Base-by-base conservation (phyloP, 2,329 filamentous ascomycete species). In the Aureobasidium sp. region DNA sequence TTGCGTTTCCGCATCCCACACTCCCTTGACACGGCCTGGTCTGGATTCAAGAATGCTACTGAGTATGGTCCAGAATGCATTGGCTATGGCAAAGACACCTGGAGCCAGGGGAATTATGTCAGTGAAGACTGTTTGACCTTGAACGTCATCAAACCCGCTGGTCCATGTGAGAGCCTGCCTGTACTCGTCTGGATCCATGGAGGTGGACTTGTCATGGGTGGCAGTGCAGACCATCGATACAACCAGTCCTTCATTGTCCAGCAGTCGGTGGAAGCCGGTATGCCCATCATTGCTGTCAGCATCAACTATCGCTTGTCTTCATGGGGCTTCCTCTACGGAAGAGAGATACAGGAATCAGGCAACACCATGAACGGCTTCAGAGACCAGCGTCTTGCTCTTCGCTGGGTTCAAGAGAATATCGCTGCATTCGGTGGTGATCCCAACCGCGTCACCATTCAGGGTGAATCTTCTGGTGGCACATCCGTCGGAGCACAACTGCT, bases 1-100 rank as follows among this genome's bases (percentile, higher is more conserved):
- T 68, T 81, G 41, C 74, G 81, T 4, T 81, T 83, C 58, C 68
- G 69, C 0, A 59, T 73, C 2, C 78, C 80, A 0, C 70, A 75
- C 55, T 63, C 73, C 0, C 61, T 81, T 22, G 74, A 80, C 56
- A 61, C 63, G 17, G 66, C 69, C 1, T 79, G 74, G 73, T 56
- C 66, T 3, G 72, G 63, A 6, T 56, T 60, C 4, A 68, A 64
- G 14, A 64, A 71, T 55, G 77, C 76, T 2, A 74, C 66, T 0
- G 59, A 69, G 11, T 77, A 78, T 55, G 70, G 71, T 0, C 64
- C 68, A 5, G 68, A 73, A 49, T 79, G 76, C 58, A 68, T 76
- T 30, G 75, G 75, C n/a, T 79, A 79, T 50, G 76, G 76, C 39
- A 54, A 44, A 34, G 61, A 61, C 35, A 61, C 59, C 14, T 55